Percentiles rank a stretch among this genome's conserved stretches.
Conservation (phyloP, 768 basidiomycete species). For the Cyclocybe aegerita region DNA sequence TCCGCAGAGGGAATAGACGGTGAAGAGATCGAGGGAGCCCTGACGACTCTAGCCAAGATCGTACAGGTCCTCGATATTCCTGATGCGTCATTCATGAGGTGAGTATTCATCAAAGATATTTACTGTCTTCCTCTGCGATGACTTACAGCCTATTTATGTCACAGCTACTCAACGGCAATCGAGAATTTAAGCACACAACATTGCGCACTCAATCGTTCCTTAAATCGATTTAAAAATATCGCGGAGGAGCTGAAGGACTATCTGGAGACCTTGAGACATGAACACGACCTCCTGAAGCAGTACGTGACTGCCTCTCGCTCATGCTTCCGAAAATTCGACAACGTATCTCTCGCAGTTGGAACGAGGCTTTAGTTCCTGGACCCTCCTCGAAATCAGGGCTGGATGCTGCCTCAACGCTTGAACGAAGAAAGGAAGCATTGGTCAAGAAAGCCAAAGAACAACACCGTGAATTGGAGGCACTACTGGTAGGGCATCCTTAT, state of each 20-base stretch:
- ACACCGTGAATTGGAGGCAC: constrained; percentile 35
- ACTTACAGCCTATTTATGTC: background rate
- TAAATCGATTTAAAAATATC: constrained; percentile 30
- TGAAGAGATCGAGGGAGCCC: constrained; percentile 17
- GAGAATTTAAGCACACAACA: constrained; percentile 29
- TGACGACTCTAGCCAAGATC: constrained; percentile 25
- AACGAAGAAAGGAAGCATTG: constrained; percentile 40
- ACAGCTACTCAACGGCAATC: constrained; percentile 39
- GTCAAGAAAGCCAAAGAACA: constrained; percentile 48
- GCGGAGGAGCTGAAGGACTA: constrained; percentile 38
- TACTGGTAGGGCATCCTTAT: constrained; percentile 24
- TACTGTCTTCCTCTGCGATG: background rate
- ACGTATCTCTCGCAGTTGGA: constrained; percentile 32
- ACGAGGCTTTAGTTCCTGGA: constrained; percentile 23
- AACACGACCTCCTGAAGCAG: constrained; percentile 36
- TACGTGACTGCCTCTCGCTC: constrained; percentile 14
- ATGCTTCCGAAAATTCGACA: background rate
- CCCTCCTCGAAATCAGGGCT: constrained; percentile 11
- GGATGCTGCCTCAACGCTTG: constrained; percentile 30
- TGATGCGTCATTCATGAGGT: constrained; percentile 36
- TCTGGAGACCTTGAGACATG: constrained; percentile 31
- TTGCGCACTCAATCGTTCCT: constrained; percentile 28
- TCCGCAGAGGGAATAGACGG: constrained; percentile 5
- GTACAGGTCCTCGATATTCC: constrained; percentile 31
- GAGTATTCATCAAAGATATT: background rate